Conservation (phyloP, 2,329 filamentous ascomycete species). For the Geosmithia putterillii region DNA sequence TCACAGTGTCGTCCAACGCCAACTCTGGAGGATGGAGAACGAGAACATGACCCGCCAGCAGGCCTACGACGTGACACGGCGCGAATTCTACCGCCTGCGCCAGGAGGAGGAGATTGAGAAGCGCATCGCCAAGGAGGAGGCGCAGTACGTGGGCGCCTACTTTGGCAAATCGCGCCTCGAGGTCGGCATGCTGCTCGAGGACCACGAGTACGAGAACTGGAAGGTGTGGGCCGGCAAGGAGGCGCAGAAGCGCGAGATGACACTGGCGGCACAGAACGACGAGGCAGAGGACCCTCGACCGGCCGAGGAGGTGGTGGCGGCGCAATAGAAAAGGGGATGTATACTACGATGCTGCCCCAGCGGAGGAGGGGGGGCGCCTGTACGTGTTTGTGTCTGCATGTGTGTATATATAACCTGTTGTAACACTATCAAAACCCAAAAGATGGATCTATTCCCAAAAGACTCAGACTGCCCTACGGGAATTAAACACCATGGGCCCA, state of each 20-base stretch:
- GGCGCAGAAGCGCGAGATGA: conserved; percentile 28
- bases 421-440: background rate
- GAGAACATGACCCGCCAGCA: conserved; percentile 44
- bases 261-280: conserved; percentile 12
- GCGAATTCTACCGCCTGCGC: conserved; percentile 80
- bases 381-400: background rate
- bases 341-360: background rate
- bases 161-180: conserved; percentile 70
- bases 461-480: conserved; percentile 9
- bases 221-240: conserved; percentile 59
- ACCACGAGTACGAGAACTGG: conserved; percentile 72
- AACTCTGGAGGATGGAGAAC: conserved; percentile 71
- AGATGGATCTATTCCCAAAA: background rate
- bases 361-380: background rate
- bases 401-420: background rate
- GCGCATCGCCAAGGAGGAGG: conserved; percentile 79
- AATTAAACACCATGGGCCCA: conserved; percentile 27
- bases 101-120: conserved; percentile 72
- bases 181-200: conserved; percentile 71
- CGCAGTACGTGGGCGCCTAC: conserved; percentile 71
- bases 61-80: conserved; percentile 79
- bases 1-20: conserved; percentile 77
- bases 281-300: background rate
- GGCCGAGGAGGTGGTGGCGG: background rate
- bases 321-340: background rate